Percentiles rank a stretch among this genome's conserved stretches.
These are phyloP conservation scores for Saturnispora saitoi DNA, from an alignment of 805 yeast species.

Conservation along the genomic window DNA sequence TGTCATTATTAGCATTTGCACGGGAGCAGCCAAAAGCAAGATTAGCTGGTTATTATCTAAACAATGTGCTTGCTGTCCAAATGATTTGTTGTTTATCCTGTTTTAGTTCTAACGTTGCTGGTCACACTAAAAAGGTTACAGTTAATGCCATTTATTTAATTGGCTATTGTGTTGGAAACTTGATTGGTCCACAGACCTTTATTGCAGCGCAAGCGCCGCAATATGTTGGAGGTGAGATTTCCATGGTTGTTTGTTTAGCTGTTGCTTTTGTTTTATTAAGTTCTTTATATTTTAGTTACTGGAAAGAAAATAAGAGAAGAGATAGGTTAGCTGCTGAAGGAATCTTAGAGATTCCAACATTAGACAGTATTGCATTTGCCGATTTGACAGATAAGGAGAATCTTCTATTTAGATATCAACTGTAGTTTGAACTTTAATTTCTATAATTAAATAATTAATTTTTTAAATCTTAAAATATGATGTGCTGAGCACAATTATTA, in stretches of 20 bases:
- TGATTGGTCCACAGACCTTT: constrained; percentile 71
- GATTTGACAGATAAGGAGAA: constrained; percentile 19
- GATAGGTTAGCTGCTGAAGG: constrained; percentile 11
- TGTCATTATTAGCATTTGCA: constrained; percentile 19
- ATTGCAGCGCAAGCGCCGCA: constrained; percentile 45
- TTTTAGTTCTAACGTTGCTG: constrained; percentile 50
- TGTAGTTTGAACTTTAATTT: no score
- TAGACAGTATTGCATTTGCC: constrained; percentile 16
- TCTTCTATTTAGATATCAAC: constrained; percentile 10
- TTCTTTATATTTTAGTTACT: constrained; percentile 14
- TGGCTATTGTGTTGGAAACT: constrained; percentile 59
- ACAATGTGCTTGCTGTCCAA: constrained; percentile 20
- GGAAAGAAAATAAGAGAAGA: constrained; percentile 14
- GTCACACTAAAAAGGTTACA: constrained; percentile 63
- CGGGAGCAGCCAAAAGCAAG: constrained; percentile 13
- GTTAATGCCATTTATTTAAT: constrained; percentile 51
- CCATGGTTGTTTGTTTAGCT: constrained; percentile 30
- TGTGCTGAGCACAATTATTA: no score
- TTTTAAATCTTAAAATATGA: no score
- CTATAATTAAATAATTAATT: no score
- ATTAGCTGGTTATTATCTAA: constrained; percentile 25
- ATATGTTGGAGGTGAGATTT: constrained; percentile 45
- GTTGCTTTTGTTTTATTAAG: constrained; percentile 16
- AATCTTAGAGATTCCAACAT: constrained; percentile 4
- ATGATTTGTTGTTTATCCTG: constrained; percentile 27